These are phyloP conservation scores for Sherardia arvensis DNA, from an alignment of 257 asterid species.

Conservation along the genomic window DNA sequence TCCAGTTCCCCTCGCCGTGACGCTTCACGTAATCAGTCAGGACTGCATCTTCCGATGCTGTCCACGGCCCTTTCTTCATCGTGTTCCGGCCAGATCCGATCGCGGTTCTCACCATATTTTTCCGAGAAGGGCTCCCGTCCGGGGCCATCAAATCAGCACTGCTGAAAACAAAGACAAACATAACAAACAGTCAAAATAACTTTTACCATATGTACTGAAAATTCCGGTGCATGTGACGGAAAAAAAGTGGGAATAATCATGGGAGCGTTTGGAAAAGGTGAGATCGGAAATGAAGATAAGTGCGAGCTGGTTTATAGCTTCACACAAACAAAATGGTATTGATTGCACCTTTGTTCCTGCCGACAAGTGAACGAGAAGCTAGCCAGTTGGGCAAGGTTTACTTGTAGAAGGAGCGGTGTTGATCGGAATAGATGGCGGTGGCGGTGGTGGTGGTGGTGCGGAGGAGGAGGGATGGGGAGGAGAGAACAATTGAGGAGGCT, in stretches of 20 bases:
- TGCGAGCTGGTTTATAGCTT: neutral
- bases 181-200: neutral
- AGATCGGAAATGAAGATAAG: neutral
- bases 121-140: constrained; percentile 25
- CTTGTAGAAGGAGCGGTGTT: neutral
- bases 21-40: constrained; percentile 47
- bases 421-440: constrained; percentile 2
- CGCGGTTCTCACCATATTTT: constrained; percentile 10
- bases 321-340: neutral
- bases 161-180: neutral
- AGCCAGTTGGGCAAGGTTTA: too few species aligned
- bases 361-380: neutral
- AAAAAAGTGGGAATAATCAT: neutral
- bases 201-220: neutral
- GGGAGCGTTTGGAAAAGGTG: neutral
- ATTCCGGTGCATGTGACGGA: neutral
- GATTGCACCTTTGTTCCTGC: neutral
- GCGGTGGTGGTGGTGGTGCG: neutral
- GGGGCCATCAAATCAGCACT: constrained; percentile 36
- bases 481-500: constrained; percentile 20
- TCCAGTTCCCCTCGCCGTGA: constrained; percentile 73
- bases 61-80: constrained; percentile 74
- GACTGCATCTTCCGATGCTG: constrained; percentile 44
- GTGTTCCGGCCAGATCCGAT: constrained; percentile 2
- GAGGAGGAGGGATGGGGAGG: constrained; percentile 12